Evolutionary conservation across 352 stramenopile species (phyloP), one percentile per base, ranked within the genome.

Genomic region (Phytophthora megakarya): DNA sequence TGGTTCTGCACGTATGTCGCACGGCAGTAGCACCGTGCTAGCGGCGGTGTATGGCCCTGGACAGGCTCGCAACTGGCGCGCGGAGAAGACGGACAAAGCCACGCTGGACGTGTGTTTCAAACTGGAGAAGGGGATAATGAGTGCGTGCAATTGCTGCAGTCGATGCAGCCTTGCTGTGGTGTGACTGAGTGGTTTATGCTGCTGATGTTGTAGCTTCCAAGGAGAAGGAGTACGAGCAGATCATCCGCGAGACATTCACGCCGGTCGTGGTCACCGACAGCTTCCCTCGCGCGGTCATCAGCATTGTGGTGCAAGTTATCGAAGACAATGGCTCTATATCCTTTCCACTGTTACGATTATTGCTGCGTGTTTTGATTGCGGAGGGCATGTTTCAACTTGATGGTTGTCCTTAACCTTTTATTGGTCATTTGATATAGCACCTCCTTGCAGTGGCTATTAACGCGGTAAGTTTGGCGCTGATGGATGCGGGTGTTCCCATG

Each of bases 201-300:
- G 40, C 8, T 59, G 39, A 7, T 37, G 9, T 25, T 58, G 60
- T 39, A 92, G 84, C 75, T 46, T 88, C 81, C 43, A 90, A 88
- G 66, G 84, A 94, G 73, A 94, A 93, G 58, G 86, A 92, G 65
- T 92, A 89, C 65, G 86, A 94, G 63, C 79, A 88, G 73, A 78
- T 94, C 44, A 85, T 94, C 48, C 81, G 84, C 8, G 61, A 90
- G 58, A 92, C 84, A 19, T 94, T 93, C 59, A 75, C 83, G 56
- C 78, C 84, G 18, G 65, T 92, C 22, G 67, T 94, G 44, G 43
- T 91, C 37, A 75, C 73, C 15, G 79, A 92, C 40, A 86, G 69
- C n/a, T 94, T 81, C 67, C 81, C 86, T 38, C 84, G 86, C 51
- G 83, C 86, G n/a, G 75, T 95, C 38, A 92, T 95, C 73, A 91